phyloP scores from a whole-genome alignment of 108 stramenopile genomes.

The Asterionellopsis glacialis region DNA sequence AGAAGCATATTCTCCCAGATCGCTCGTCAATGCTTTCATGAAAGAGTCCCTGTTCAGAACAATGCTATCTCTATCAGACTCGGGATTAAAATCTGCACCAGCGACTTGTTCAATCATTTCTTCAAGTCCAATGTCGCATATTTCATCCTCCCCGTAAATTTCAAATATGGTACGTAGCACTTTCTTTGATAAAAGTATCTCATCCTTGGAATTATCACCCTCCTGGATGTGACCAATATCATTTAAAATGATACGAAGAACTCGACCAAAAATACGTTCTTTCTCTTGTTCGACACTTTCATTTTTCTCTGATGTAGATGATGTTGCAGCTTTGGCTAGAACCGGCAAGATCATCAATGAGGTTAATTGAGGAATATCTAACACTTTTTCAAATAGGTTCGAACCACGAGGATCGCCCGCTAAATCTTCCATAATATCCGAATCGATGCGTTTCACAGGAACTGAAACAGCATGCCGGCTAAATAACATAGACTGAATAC shows the following conservation, averaged over 20 bases:
- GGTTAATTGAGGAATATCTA: background rate
- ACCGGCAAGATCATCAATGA: background rate
- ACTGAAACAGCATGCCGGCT: background rate
- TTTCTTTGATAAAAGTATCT: background rate
- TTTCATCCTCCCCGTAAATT: background rate
- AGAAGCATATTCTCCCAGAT: conserved; percentile 24
- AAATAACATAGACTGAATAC: background rate
- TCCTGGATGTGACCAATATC: background rate
- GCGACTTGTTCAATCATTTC: conserved; percentile 4
- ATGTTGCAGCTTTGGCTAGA: background rate
- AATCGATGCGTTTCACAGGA: background rate
- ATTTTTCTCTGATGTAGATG: background rate
- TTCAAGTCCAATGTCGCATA: background rate
- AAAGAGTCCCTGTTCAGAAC: conserved; percentile 23
- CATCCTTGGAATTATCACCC: background rate
- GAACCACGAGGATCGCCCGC: background rate
- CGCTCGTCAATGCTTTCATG: conserved; percentile 27
- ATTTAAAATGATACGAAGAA: background rate
- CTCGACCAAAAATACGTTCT: background rate
- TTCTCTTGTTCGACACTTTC: background rate
- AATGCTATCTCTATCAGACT: background rate
- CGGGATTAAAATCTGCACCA: background rate
- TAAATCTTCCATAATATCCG: background rate
- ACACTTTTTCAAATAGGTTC: background rate
- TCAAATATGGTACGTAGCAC: background rate